A percentile compares a stretch with the other conserved stretches of the same genome.
These are phyloP conservation scores for Serendipita indica DNA, from an alignment of 768 basidiomycete species.

Conservation along the genomic window DNA sequence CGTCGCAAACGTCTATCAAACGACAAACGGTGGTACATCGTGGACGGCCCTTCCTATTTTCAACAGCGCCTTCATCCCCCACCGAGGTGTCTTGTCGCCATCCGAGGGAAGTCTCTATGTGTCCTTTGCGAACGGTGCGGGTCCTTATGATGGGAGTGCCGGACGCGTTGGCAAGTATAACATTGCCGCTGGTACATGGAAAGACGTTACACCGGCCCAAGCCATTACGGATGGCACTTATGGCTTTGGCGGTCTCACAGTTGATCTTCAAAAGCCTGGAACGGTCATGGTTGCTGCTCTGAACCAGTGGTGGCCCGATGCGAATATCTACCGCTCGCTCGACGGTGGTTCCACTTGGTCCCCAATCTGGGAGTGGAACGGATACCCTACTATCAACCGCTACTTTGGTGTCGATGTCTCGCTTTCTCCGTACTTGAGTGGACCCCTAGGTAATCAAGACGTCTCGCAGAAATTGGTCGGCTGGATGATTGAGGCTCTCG, in stretches of 20 bases:
- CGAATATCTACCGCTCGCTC: constrained; percentile 47
- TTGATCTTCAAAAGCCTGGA: constrained; percentile 45
- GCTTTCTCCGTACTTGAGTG: constrained; percentile 46
- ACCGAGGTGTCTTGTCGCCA: constrained; percentile 53
- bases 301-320: constrained; percentile 41
- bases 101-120: constrained; percentile 43
- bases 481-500: constrained; percentile 60
- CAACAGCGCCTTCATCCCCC: constrained; percentile 42
- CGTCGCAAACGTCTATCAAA: constrained; percentile 39
- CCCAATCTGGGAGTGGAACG: constrained; percentile 16
- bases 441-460: constrained; percentile 11
- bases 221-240: background rate
- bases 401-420: constrained; percentile 41
- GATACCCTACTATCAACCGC: constrained; percentile 17
- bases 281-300: constrained; percentile 49
- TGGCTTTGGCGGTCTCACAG: constrained; percentile 29
- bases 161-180: constrained; percentile 21
- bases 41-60: constrained; percentile 47
- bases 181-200: constrained; percentile 40
- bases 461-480: constrained; percentile 28
- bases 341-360: constrained; percentile 47
- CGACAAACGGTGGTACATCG: constrained; percentile 39
- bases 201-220: constrained; percentile 46
- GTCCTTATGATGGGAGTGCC: constrained; percentile 44
- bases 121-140: constrained; percentile 47